Evolutionary conservation across 164 flowering plant species (phyloP).

Genomic region (Litsea cubeba): DNA sequence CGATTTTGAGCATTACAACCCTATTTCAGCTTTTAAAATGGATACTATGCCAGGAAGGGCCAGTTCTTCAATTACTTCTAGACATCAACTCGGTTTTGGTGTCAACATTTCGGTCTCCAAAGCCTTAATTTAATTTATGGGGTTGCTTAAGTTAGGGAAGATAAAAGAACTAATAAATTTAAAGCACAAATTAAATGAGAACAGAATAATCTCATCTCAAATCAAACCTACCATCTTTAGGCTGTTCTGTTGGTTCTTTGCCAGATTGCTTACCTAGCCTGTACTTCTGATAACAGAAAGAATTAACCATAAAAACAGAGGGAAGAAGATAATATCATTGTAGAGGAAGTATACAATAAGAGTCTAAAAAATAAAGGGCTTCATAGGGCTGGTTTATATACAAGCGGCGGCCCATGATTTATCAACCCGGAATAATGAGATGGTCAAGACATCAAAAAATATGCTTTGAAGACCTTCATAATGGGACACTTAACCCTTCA

Average conservation of each 20-base stretch:
- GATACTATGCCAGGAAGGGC: neutral
- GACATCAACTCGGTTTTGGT: neutral
- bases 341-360: neutral
- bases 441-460: neutral
- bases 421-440: neutral
- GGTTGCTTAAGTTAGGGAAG: neutral
- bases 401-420: neutral
- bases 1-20: neutral
- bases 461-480: neutral
- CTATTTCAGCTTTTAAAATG: neutral
- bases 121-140: neutral
- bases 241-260: constrained; percentile 45
- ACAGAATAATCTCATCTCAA: neutral
- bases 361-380: neutral
- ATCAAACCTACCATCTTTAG: constrained; percentile 51
- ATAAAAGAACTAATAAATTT: neutral
- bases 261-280: constrained; percentile 70
- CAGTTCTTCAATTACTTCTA: too few relatives aligned
- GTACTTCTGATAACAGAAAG: constrained; percentile 49
- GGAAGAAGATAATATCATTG: neutral
- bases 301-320: constrained; percentile 8
- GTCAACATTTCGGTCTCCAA: neutral
- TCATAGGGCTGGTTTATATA: neutral
- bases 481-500: neutral
- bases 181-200: neutral